Percentiles rank a stretch among this genome's conserved stretches.
Conservation (phyloP, 257 asterid genomes). For the Solanum appendiculatum region DNA sequence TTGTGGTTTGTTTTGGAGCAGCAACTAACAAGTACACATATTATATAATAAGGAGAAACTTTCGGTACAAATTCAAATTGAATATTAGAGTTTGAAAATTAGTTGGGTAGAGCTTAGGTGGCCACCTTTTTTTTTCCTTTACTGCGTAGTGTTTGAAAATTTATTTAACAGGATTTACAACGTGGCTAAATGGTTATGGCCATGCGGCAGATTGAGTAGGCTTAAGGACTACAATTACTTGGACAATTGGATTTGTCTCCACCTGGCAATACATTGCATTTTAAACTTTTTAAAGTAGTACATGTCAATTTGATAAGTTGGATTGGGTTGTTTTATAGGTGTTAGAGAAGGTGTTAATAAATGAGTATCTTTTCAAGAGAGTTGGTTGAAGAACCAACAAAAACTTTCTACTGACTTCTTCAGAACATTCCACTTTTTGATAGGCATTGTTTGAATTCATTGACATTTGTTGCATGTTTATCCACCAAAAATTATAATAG, state of each 20-base stretch:
- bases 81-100: no score
- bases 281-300: neutral
- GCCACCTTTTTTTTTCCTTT: neutral
- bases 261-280: constrained; percentile 14
- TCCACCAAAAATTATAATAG: neutral
- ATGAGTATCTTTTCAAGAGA: neutral
- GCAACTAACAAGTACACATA: no score
- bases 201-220: constrained; percentile 14
- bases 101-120: constrained; percentile 40
- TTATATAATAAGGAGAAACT: no score
- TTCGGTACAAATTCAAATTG: no score
- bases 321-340: no score
- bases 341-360: neutral
- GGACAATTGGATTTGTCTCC: constrained; percentile 6
- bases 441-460: neutral
- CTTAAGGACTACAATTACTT: constrained; percentile 2
- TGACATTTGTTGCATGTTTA: neutral
- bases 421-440: neutral
- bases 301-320: neutral
- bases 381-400: neutral
- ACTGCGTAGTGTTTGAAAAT: constrained; percentile 11
- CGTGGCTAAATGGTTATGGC: constrained; percentile 48
- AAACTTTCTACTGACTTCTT: neutral
- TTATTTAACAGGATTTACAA: constrained; percentile 37
- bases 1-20: neutral